Evolutionary conservation across 225 moss, liverwort and hornwort genomes (phyloP).

Genomic region (Thuidium tamariscinum): DNA sequence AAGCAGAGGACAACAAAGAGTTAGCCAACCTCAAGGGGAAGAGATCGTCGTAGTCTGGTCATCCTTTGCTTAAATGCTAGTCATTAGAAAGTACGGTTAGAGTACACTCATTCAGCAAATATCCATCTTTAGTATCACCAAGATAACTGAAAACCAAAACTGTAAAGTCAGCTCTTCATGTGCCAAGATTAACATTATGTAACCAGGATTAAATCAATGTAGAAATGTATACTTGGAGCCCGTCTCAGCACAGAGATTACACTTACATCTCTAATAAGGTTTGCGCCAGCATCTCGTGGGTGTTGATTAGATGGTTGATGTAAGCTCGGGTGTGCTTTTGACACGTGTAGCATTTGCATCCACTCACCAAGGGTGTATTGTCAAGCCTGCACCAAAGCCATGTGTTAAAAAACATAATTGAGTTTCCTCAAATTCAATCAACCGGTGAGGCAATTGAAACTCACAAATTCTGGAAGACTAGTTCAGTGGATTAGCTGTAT

Average conservation of each 20-base stretch:
- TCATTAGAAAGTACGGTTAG: neutral
- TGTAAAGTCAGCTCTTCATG: neutral
- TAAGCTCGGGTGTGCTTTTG: constrained; percentile 81
- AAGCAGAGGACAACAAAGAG: neutral
- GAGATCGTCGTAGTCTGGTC: neutral
- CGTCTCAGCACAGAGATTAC: neutral
- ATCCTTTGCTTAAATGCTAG: neutral
- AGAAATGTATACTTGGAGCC: neutral
- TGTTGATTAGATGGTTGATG: constrained; percentile 84
- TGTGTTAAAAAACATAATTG: neutral
- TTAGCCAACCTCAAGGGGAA: neutral
- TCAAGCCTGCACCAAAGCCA: constrained; percentile 33
- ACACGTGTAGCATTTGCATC: constrained; percentile 83
- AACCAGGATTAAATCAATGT: neutral
- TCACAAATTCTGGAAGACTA: neutral
- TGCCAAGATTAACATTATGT: neutral
- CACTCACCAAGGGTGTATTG: constrained; percentile 51
- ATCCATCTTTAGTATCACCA: neutral
- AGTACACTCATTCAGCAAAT: neutral
- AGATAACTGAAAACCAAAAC: neutral
- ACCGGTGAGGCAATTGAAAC: neutral
- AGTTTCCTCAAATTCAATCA: neutral
- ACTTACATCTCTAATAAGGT: constrained; percentile 89
- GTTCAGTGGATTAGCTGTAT: neutral
- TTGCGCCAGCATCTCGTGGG: constrained; percentile 96